Conservation (phyloP, 73 alveolate species). For the Paraurostyla sp. region DNA sequence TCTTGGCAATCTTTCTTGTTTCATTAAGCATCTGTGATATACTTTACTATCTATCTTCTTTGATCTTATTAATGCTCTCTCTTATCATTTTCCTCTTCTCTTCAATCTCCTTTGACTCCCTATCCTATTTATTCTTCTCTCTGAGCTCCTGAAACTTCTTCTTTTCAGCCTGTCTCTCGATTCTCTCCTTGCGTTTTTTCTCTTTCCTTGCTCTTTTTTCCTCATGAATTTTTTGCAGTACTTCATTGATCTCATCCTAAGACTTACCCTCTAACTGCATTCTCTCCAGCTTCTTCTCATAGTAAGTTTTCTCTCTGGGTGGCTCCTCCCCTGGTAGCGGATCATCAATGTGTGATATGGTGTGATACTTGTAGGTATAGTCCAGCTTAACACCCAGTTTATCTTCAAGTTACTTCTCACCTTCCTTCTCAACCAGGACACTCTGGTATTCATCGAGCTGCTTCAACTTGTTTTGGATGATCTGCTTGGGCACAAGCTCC, state of each 20-base stretch:
- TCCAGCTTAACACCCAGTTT: slow-evolving; percentile 10
- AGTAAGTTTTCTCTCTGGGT: not conserved
- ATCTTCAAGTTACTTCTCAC: not conserved
- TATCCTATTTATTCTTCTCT: not conserved
- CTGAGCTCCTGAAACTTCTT: not conserved
- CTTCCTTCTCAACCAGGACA: not conserved
- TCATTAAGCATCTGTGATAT: not conserved
- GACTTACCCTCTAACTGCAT: not conserved
- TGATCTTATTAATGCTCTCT: slow-evolving; percentile 21
- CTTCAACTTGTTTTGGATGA: not conserved
- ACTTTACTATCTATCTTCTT: slow-evolving; percentile 45
- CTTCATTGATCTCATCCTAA: slow-evolving; percentile 10
- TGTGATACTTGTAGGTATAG: not conserved
- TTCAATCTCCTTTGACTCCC: slow-evolving; percentile 7
- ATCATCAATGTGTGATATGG: not conserved
- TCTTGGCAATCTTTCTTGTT: not conserved
- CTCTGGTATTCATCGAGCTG: not conserved
- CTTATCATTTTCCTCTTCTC: slow-evolving; percentile 21
- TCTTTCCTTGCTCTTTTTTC: slow-evolving; percentile 39
- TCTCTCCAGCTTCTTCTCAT: slow-evolving; percentile 17
- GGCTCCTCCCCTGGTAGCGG: slow-evolving; percentile 34
- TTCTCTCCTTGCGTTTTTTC: slow-evolving; percentile 14
- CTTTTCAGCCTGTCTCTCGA: not conserved
- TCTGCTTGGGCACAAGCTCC: not conserved
- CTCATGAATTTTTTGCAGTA: slow-evolving; percentile 16